These are phyloP conservation scores for Danielia reshetovae DNA, from an alignment of 805 yeast species.

Conservation along the genomic window DNA sequence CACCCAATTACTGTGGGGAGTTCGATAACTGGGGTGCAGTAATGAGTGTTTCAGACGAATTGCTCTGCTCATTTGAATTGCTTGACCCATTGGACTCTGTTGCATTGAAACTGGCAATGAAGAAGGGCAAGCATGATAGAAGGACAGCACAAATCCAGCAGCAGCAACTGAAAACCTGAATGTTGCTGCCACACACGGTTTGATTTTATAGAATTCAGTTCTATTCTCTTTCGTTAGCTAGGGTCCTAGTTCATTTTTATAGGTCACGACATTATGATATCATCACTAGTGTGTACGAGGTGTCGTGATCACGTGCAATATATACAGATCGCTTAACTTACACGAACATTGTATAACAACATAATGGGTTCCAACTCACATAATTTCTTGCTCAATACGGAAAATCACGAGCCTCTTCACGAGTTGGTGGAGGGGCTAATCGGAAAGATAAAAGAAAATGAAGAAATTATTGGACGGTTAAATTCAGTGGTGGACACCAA, in stretches of 20 bases:
- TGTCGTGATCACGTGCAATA: no score
- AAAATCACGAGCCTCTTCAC: constrained; percentile 29
- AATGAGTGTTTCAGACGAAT: constrained; percentile 91
- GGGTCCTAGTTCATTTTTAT: constrained; percentile 1
- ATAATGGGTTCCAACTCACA: not conserved
- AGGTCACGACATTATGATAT: constrained; percentile 1
- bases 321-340: no score
- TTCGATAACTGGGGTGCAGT: constrained; percentile 97
- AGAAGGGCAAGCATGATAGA: constrained; percentile 86
- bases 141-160: constrained; percentile 44
- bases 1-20: constrained; percentile 80
- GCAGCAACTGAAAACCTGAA: not conserved
- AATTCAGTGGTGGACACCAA: constrained; percentile 20
- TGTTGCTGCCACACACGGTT: not conserved
- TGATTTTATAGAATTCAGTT: not conserved
- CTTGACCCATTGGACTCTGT: constrained; percentile 91
- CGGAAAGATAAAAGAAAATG: constrained; percentile 22
- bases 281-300: not conserved
- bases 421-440: constrained; percentile 18
- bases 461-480: constrained; percentile 19
- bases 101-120: constrained; percentile 92
- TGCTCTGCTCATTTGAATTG: constrained; percentile 88
- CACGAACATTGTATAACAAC: no score
- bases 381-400: constrained; percentile 24
- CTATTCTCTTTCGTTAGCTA: not conserved